These are phyloP conservation scores for Geotrichum aggregatum DNA, from an alignment of 1,139 yeast species.

Conservation along the genomic window DNA sequence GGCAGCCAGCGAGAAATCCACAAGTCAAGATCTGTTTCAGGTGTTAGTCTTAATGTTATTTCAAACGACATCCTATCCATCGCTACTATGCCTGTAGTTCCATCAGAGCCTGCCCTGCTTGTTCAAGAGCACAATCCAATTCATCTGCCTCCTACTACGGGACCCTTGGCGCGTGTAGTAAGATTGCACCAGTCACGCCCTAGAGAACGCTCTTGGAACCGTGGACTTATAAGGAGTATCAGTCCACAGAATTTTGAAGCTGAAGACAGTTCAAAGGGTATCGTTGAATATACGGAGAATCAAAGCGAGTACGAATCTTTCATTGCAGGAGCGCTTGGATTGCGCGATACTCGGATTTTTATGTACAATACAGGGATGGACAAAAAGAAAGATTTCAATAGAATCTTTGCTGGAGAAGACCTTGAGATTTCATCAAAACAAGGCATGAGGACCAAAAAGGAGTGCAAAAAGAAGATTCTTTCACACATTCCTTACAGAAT, in stretches of 20 bases:
- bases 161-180: background rate
- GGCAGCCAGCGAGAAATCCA: background rate
- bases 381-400: background rate
- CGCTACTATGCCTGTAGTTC: background rate
- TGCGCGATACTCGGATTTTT: conserved; percentile 12
- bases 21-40: conserved; percentile 11
- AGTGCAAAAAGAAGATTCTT: conserved; percentile 9
- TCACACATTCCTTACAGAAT: conserved; percentile 44
- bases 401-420: conserved; percentile 15
- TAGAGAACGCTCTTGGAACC: background rate
- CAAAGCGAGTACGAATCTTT: background rate
- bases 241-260: background rate
- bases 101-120: background rate
- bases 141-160: conserved; percentile 4
- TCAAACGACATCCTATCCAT: background rate
- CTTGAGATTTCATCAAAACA: conserved; percentile 3
- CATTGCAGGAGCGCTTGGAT: conserved; percentile 14
- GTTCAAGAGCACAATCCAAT: background rate
- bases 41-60: conserved; percentile 12
- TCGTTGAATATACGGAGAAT: conserved; percentile 4
- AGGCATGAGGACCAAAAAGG: background rate
- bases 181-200: background rate
- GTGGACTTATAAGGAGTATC: background rate
- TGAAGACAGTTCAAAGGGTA: conserved; percentile 13
- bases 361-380: conserved; percentile 4